A percentile compares a stretch with the other conserved stretches of the same genome.
Conservation (phyloP, 1,284 basidiomycete genomes). For the Gomphus bonarii region DNA sequence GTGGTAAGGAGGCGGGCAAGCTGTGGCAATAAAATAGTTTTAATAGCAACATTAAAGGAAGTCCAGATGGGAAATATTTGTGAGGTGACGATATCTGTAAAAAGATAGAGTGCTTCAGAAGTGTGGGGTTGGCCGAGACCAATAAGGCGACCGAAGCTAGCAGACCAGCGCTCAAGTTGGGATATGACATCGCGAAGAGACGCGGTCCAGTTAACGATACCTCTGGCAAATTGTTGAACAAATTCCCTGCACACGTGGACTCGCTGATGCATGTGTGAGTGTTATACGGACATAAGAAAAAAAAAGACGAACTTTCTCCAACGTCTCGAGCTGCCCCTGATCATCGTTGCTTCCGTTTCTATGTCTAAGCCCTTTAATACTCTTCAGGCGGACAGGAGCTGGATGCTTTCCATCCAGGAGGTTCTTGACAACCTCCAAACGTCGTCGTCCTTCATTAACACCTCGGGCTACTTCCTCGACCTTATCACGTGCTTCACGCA, state of each 20-base stretch:
- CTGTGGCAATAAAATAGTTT: constrained; percentile 41
- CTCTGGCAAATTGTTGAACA: constrained; percentile 47
- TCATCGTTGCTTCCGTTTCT: neutral
- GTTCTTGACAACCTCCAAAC: constrained; percentile 77
- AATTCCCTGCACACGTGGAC: constrained; percentile 28
- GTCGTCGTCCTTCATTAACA: constrained; percentile 80
- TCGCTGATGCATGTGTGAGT: neutral
- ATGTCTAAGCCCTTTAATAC: constrained; percentile 6
- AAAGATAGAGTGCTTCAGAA: constrained; percentile 66
- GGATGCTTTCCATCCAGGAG: constrained; percentile 32
- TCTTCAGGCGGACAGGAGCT: constrained; percentile 8
- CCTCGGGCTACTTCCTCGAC: constrained; percentile 74
- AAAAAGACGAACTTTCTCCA: constrained; percentile 6
- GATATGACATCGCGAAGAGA: constrained; percentile 34
- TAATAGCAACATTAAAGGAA: constrained; percentile 40
- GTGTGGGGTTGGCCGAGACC: constrained; percentile 40
- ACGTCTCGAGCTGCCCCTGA: neutral
- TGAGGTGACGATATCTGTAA: constrained; percentile 44
- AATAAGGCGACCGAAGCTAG: constrained; percentile 55
- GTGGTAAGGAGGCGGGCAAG: constrained; percentile 50
- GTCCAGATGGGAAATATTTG: constrained; percentile 42
- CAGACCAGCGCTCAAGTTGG: constrained; percentile 48
- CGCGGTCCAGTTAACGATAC: constrained; percentile 49
- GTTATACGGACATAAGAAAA: neutral
- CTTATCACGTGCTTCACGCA: constrained; percentile 53